These are phyloP conservation scores for Cryomyces minteri DNA, from an alignment of 495 filamentous ascomycete species.

Conservation along the genomic window DNA sequence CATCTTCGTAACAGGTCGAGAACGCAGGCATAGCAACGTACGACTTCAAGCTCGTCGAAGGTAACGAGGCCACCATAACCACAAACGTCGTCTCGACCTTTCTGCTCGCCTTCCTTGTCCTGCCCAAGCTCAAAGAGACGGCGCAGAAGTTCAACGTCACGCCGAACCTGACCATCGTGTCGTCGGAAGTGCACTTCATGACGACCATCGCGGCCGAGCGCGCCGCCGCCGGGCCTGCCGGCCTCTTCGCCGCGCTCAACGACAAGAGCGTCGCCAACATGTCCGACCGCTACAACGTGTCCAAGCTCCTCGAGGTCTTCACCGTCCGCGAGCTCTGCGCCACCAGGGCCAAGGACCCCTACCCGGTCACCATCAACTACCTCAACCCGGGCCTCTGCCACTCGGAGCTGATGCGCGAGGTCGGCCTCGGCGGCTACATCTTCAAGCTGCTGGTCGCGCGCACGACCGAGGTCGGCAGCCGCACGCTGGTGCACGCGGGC, in stretches of 20 bases:
- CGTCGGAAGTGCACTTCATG: constrained; percentile 12
- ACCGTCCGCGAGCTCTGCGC: constrained; percentile 1
- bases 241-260: constrained; percentile 14
- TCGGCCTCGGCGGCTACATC: neutral
- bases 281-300: constrained; percentile 14
- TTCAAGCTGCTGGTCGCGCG: constrained; percentile 14
- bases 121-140: constrained; percentile 20
- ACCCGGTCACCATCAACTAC: constrained; percentile 19
- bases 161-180: constrained; percentile 11
- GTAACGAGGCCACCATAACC: constrained; percentile 26
- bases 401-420: constrained; percentile 17
- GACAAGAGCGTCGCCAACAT: constrained; percentile 10
- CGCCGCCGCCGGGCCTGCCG: constrained; percentile 1
- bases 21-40: constrained; percentile 26
- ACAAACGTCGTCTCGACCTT: constrained; percentile 32
- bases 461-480: constrained; percentile 27
- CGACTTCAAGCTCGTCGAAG: constrained; percentile 17
- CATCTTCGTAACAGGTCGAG: constrained; percentile 7
- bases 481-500: constrained; percentile 24
- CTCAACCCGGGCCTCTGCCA: constrained; percentile 23
- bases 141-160: constrained; percentile 10
- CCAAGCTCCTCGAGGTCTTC: constrained; percentile 17
- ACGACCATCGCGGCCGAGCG: constrained; percentile 12
- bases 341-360: neutral
- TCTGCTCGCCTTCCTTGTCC: constrained; percentile 23